Percentiles rank a stretch among this genome's conserved stretches.
Conservation (phyloP, 192 early-diverging fungal genomes). For the Backusella sp. region DNA sequence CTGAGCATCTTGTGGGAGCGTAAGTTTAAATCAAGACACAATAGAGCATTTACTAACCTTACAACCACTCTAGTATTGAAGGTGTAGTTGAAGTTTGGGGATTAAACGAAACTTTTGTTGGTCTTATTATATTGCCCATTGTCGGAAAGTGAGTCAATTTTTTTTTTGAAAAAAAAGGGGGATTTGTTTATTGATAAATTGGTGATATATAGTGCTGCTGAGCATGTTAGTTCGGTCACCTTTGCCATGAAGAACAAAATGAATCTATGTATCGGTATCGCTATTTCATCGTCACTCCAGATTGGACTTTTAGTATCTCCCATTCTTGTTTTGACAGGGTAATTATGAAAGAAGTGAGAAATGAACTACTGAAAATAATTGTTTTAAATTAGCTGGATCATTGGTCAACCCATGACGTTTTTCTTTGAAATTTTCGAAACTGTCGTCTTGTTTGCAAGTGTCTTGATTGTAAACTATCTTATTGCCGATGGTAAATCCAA, state of each 20-base stretch:
- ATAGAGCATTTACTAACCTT: background rate
- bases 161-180: background rate
- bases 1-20: constrained; percentile 78
- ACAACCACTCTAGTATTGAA: constrained; percentile 49
- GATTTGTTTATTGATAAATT: constrained; percentile 1
- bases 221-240: constrained; percentile 83
- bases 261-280: constrained; percentile 66
- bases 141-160: constrained; percentile 79
- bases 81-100: constrained; percentile 64
- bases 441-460: constrained; percentile 75
- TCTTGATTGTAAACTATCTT: constrained; percentile 77
- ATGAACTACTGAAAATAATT: no score
- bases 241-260: constrained; percentile 91
- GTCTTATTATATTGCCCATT: constrained; percentile 88
- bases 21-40: constrained; percentile 26
- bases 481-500: constrained; percentile 85
- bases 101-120: constrained; percentile 83
- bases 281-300: constrained; percentile 56
- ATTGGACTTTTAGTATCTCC: constrained; percentile 82
- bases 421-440: constrained; percentile 84
- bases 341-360: no score
- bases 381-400: constrained; percentile 57
- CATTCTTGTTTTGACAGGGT: constrained; percentile 67
- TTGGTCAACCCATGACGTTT: constrained; percentile 75
- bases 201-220: constrained; percentile 35